These are phyloP conservation scores for Triglochin maritima DNA, from an alignment of 106 monocot genomes.

Conservation along the genomic window DNA sequence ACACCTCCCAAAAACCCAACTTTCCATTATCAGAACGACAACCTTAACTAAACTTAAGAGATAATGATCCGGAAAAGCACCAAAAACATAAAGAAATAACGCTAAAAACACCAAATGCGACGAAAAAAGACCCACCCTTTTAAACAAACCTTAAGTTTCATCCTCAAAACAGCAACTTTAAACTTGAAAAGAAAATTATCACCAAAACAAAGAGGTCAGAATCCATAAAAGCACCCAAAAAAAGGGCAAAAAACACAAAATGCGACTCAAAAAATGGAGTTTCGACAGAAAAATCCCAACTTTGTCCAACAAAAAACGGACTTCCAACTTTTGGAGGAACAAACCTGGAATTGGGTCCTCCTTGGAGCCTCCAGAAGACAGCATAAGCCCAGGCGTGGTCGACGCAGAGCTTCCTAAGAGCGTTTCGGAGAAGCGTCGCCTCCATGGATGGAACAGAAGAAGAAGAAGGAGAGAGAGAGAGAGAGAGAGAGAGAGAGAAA, in stretches of 20 bases:
- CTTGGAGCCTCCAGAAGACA: constrained; percentile 46
- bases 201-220: too few relatives aligned
- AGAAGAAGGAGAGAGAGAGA: background rate
- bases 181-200: too few relatives aligned
- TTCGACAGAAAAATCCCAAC: background rate
- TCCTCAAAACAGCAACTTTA: too few relatives aligned
- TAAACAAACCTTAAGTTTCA: too few relatives aligned
- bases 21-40: too few relatives aligned
- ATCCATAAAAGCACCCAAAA: background rate
- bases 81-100: too few relatives aligned
- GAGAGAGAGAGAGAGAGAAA: background rate
- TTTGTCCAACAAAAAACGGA: background rate
- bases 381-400: constrained; percentile 73
- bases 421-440: constrained; percentile 28
- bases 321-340: background rate
- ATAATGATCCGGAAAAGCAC: too few relatives aligned
- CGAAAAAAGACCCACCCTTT: too few relatives aligned
- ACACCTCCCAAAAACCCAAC: too few relatives aligned
- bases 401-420: constrained; percentile 41
- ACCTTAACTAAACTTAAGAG: too few relatives aligned
- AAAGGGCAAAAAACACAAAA: background rate
- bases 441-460: background rate
- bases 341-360: constrained; percentile 26
- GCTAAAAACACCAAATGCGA: too few relatives aligned
- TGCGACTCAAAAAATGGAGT: background rate